A percentile compares a stretch with the other conserved stretches of the same genome.
Conservation (phyloP, 192 early-diverging fungal genomes). For the Gryganskiella cystojenkinii region DNA sequence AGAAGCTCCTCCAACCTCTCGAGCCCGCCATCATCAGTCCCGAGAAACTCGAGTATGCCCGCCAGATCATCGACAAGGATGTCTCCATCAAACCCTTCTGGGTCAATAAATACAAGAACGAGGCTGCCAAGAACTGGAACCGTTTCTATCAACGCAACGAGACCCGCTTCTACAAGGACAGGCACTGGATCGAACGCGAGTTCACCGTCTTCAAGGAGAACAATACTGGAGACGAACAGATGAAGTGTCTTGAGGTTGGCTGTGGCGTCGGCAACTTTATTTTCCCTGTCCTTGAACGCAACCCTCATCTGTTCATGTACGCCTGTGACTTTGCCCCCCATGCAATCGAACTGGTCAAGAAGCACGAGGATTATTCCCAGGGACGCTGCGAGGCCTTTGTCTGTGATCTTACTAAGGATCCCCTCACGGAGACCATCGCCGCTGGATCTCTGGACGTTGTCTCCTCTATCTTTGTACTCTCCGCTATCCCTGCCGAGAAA, state of each 20-base stretch:
- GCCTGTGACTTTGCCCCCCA: slow-evolving; percentile 94
- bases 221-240: not conserved
- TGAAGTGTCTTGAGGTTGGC: slow-evolving; percentile 84
- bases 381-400: slow-evolving; percentile 92
- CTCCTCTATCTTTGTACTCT: slow-evolving; percentile 95
- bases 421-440: slow-evolving; percentile 75
- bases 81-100: slow-evolving; percentile 78
- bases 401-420: slow-evolving; percentile 87
- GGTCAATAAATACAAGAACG: slow-evolving; percentile 82
- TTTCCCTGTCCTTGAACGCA: slow-evolving; percentile 90
- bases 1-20: slow-evolving; percentile 29
- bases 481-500: slow-evolving; percentile 91
- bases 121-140: slow-evolving; percentile 85
- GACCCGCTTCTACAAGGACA: slow-evolving; percentile 97
- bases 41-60: slow-evolving; percentile 64
- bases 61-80: slow-evolving; percentile 69
- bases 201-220: slow-evolving; percentile 73
- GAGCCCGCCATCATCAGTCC: slow-evolving; percentile 20
- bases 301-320: slow-evolving; percentile 84
- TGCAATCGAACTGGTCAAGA: slow-evolving; percentile 92
- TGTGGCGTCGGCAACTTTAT: slow-evolving; percentile 98
- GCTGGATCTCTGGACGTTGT: slow-evolving; percentile 86
- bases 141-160: slow-evolving; percentile 87
- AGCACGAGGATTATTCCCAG: slow-evolving; percentile 76
- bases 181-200: slow-evolving; percentile 97